phyloP scores from a whole-genome alignment of 2,329 filamentous ascomycete genomes.

The Parasarocladium wereldwijsianum region DNA sequence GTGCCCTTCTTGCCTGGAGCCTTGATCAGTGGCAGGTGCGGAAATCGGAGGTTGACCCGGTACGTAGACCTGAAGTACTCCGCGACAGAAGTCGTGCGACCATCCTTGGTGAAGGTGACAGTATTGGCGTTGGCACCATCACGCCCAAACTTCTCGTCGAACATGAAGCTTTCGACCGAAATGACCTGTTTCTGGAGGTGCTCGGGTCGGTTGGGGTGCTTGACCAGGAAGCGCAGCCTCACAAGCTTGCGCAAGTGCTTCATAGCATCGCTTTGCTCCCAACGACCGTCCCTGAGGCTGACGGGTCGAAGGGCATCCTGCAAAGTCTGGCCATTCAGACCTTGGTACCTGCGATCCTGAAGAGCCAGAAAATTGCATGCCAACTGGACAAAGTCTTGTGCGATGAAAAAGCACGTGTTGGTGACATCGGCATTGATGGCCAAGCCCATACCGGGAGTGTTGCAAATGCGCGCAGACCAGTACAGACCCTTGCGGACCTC shows the following conservation, averaged over 20 bases:
- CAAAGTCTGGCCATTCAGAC: slow-evolving; percentile 13
- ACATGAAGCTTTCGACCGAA: slow-evolving; percentile 35
- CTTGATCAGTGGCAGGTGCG: slow-evolving; percentile 40
- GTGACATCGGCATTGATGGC: slow-evolving; percentile 83
- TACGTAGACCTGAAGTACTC: slow-evolving; percentile 45
- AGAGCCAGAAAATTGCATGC: slow-evolving; percentile 18
- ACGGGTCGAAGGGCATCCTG: slow-evolving; percentile 20
- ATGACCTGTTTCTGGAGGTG: slow-evolving; percentile 33
- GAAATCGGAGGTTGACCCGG: slow-evolving; percentile 28
- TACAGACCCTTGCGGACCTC: slow-evolving; percentile 84
- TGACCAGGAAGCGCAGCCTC: slow-evolving; percentile 41
- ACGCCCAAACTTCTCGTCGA: slow-evolving; percentile 23
- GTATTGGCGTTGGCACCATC: slow-evolving; percentile 34
- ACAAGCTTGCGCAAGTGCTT: slow-evolving; percentile 36
- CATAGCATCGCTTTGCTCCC: slow-evolving; percentile 34
- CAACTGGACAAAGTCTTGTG: slow-evolving; percentile 23
- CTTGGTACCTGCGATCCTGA: slow-evolving; percentile 14
- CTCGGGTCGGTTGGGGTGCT: slow-evolving; percentile 28
- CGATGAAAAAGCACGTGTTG: slow-evolving; percentile 76
- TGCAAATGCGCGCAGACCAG: slow-evolving; percentile 64
- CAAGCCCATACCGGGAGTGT: slow-evolving; percentile 45
- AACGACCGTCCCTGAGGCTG: slow-evolving; percentile 10
- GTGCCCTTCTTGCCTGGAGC: slow-evolving; percentile 34
- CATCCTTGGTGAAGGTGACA: slow-evolving; percentile 37
- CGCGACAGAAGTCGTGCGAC: slow-evolving; percentile 28